phyloP scores from a whole-genome alignment of 352 stramenopile genomes.

The Phytophthora meadii region DNA sequence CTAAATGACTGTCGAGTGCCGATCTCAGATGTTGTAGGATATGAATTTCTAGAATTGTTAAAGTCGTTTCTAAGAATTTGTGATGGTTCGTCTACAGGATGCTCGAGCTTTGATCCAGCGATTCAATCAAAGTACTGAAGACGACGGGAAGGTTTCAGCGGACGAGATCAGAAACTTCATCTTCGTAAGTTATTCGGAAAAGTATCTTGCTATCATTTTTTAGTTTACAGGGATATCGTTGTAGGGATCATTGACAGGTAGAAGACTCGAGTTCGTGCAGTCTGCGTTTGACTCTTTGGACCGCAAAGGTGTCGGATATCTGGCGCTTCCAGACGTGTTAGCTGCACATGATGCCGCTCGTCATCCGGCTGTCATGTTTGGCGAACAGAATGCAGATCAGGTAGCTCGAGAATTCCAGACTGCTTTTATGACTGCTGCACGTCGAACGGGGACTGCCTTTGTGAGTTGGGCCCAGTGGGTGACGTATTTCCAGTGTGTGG shows the following conservation, averaged over 20 bases:
- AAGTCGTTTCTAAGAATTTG: background rate
- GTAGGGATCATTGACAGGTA: slow-evolving; percentile 52
- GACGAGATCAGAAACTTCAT: slow-evolving; percentile 70
- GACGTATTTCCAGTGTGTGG: slow-evolving; percentile 78
- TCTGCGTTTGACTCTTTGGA: slow-evolving; percentile 76
- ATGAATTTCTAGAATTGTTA: background rate
- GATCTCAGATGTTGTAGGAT: slow-evolving; percentile 68
- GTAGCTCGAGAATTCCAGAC: slow-evolving; percentile 64
- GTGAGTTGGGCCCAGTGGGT: slow-evolving; percentile 81
- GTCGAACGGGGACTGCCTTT: slow-evolving; percentile 45
- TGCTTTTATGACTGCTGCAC: slow-evolving; percentile 50
- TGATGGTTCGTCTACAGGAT: slow-evolving; percentile 39
- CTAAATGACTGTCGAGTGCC: slow-evolving; percentile 53
- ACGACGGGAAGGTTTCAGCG: slow-evolving; percentile 49
- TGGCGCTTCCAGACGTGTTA: slow-evolving; percentile 58
- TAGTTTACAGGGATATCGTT: background rate
- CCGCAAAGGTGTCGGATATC: slow-evolving; percentile 64
- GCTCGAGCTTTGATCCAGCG: slow-evolving; percentile 55
- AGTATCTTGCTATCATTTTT: background rate
- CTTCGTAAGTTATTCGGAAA: slow-evolving; percentile 42
- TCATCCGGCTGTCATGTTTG: slow-evolving; percentile 80
- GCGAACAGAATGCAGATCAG: slow-evolving; percentile 60
- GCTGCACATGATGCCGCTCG: slow-evolving; percentile 54
- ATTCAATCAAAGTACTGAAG: slow-evolving; percentile 42
- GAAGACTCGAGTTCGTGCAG: slow-evolving; percentile 69